A percentile compares a stretch with the other conserved stretches of the same genome.
Conservation (phyloP, 306 rosid species). For the Dicorynia guianensis region DNA sequence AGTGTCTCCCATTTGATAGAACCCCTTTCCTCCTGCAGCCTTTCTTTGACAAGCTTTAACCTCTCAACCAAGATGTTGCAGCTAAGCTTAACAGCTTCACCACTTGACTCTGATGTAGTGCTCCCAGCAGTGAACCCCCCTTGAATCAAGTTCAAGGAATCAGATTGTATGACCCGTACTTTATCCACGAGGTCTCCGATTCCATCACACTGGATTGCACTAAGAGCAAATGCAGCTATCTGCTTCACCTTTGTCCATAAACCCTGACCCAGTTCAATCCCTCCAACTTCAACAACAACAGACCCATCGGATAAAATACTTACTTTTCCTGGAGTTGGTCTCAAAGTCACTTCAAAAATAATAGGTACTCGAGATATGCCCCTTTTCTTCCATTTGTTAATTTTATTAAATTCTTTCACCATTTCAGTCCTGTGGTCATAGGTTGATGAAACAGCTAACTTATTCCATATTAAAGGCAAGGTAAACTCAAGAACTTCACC, state of each 20-base stretch:
- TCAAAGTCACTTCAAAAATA: constrained; percentile 45
- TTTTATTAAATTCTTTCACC: constrained; percentile 68
- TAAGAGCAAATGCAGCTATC: constrained; percentile 80
- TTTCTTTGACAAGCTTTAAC: constrained; percentile 67
- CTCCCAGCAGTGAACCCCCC: constrained; percentile 92
- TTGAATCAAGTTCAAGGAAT: constrained; percentile 80
- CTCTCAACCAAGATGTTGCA: constrained; percentile 84
- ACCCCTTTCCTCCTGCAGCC: constrained; percentile 62
- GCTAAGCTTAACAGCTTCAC: constrained; percentile 83
- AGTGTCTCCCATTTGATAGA: constrained; percentile 80
- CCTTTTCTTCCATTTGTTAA: constrained; percentile 76
- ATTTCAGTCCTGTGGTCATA: constrained; percentile 59
- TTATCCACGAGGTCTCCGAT: constrained; percentile 57
- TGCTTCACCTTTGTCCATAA: constrained; percentile 97
- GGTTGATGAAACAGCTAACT: constrained; percentile 64
- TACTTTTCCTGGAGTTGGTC: constrained; percentile 86
- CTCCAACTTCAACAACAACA: constrained; percentile 89
- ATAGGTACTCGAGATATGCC: constrained; percentile 86
- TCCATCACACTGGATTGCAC: constrained; percentile 63
- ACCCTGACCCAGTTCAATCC: constrained; percentile 96
- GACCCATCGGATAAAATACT: constrained; percentile 81
- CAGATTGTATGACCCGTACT: constrained; percentile 81
- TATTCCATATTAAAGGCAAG: constrained; percentile 80
- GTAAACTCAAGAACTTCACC: constrained; percentile 85
- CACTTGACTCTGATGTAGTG: constrained; percentile 94